phyloP scores from a whole-genome alignment of 2,329 filamentous ascomycete genomes.

The Hypoxylon sp. region DNA sequence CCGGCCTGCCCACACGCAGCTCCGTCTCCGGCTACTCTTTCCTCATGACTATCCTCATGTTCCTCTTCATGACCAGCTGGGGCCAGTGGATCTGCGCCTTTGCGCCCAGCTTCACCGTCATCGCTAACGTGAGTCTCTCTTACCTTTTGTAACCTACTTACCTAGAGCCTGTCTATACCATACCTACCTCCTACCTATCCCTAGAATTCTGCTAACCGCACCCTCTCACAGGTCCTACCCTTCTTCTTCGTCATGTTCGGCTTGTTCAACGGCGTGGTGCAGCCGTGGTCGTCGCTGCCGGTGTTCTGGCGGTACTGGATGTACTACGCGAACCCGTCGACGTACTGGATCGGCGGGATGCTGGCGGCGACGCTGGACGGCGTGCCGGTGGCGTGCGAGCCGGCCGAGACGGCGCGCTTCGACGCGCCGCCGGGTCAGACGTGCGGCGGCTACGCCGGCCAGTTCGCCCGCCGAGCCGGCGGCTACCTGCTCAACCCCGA shows the following conservation, averaged over 20 bases:
- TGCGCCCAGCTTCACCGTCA: conserved; percentile 79
- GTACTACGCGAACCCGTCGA: conserved; percentile 73
- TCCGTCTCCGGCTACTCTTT: conserved; percentile 76
- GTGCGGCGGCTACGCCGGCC: conserved; percentile 69
- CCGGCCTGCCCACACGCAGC: conserved; percentile 72
- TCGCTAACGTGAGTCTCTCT: conserved; percentile 64
- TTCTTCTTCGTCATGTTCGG: conserved; percentile 84
- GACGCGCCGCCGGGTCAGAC: conserved; percentile 69
- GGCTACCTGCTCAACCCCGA: conserved; percentile 72
- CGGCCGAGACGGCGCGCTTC: conserved; percentile 54
- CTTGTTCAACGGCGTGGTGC: conserved; percentile 79
- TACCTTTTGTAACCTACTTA: background rate
- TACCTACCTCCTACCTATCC: too few species aligned
- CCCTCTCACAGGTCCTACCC: conserved; percentile 63
- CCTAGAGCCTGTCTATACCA: background rate
- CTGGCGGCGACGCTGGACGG: conserved; percentile 68
- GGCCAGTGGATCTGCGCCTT: conserved; percentile 88
- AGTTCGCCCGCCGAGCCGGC: conserved; percentile 59
- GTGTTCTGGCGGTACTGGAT: conserved; percentile 78
- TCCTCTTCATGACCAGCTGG: conserved; percentile 77
- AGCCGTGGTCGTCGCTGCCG: conserved; percentile 69
- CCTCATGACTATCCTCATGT: conserved; percentile 80
- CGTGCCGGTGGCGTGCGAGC: conserved; percentile 57
- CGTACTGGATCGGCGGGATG: conserved; percentile 76
- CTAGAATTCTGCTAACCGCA: conserved; percentile 6